These are phyloP conservation scores for Pestalotiopsis sp. DNA, from an alignment of 2,329 filamentous ascomycete genomes.

Conservation along the genomic window DNA sequence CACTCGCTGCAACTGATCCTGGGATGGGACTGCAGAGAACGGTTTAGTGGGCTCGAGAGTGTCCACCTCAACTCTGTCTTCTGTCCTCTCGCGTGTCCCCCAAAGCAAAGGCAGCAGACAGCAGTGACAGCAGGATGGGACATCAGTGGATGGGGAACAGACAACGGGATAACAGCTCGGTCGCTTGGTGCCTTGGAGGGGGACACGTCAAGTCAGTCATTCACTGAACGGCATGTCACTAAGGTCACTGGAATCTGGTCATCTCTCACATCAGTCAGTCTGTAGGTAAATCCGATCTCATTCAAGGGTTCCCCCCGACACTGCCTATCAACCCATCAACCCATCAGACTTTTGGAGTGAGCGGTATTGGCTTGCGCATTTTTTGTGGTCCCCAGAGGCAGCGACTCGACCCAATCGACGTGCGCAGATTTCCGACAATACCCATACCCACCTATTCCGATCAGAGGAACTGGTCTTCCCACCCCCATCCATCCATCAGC, in stretches of 20 bases:
- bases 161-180: not conserved
- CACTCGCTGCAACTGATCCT: too few species aligned
- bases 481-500: not conserved
- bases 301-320: not conserved
- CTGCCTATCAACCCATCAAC: not conserved
- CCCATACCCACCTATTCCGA: slow-evolving; percentile 8
- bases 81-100: not conserved
- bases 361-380: not conserved
- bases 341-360: not conserved
- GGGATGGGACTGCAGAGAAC: not conserved
- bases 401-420: slow-evolving; percentile 10
- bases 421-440: slow-evolving; percentile 20
- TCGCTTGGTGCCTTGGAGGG: not conserved
- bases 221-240: not conserved
- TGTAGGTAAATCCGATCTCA: not conserved
- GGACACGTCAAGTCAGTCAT: not conserved
- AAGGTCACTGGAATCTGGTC: too few species aligned
- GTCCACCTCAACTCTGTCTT: not conserved
- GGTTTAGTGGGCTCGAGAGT: not conserved
- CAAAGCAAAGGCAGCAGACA: not conserved
- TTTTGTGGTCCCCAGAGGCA: not conserved
- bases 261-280: too few species aligned
- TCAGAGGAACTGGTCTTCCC: not conserved
- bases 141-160: too few species aligned
- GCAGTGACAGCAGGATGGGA: not conserved